A percentile compares a stretch with the other conserved stretches of the same genome.
phyloP scores from a whole-genome alignment of 345 rosid genomes.

The Linum lewisii region DNA sequence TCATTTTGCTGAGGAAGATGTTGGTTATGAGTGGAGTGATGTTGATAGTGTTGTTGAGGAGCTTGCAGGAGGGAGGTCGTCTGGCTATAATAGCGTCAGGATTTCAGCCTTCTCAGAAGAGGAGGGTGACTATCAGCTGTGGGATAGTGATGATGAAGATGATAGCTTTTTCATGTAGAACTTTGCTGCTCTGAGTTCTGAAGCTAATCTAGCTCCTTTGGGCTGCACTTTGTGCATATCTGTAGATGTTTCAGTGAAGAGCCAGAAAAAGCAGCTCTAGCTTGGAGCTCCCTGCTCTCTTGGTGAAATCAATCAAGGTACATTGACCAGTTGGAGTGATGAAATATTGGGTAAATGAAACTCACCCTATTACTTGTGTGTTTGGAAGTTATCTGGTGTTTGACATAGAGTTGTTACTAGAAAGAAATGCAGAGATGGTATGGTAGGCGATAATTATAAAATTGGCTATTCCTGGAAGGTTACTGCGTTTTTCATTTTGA shows the following conservation, averaged over 20 bases:
- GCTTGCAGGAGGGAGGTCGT: constrained; percentile 32
- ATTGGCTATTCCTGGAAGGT: no score
- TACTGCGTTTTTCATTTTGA: no score
- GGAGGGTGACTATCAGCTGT: constrained; percentile 34
- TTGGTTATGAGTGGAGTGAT: constrained; percentile 18
- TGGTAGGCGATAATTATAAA: no score
- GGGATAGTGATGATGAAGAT: constrained; percentile 36
- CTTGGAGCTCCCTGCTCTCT: neutral
- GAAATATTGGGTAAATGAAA: no score
- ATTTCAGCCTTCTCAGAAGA: constrained; percentile 58
- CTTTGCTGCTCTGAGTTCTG: constrained; percentile 12
- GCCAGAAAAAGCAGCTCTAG: neutral
- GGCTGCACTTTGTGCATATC: no score
- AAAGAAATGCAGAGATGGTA: no score
- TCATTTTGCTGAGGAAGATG: constrained; percentile 29
- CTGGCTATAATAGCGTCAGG: constrained; percentile 37
- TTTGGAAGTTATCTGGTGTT: no score
- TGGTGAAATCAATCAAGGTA: neutral
- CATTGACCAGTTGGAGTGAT: neutral
- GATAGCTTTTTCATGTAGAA: constrained; percentile 14
- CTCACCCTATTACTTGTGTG: no score
- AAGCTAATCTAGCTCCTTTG: neutral
- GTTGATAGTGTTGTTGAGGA: constrained; percentile 33
- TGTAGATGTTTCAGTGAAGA: no score
- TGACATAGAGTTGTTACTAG: no score